Base-by-base conservation (phyloP, 352 stramenopile species). In the Thalassiosira mediterranea region DNA sequence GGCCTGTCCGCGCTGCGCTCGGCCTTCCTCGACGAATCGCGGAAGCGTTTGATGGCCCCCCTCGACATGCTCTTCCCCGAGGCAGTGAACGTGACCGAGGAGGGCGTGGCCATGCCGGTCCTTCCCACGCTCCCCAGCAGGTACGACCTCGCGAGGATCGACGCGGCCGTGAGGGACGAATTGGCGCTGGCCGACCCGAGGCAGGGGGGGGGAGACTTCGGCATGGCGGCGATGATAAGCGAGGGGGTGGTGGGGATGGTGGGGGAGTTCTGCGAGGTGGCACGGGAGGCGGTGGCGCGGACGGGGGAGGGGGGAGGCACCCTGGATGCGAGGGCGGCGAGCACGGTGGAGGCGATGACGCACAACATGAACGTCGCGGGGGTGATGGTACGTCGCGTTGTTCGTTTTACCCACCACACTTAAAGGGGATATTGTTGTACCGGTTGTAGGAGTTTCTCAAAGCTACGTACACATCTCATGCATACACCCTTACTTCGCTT, bases 41-140 rank as follows among this genome's bases (percentile, higher is more conserved):
- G 57, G 32, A 74, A 88, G 54, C 58, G 87, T 2, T 48, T 92
- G 11, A 89, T 80, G 57, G 71, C 79, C 44, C 84, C 87, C 8
- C 54, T 92, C 11, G 66, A 90, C 60, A 88, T 76, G 64, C 86
- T 92, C 77, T 92, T 92, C 66, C 76, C 76, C 32, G 82, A 91
- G 52, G 81, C 82, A 38, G 71, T 89, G 7, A 66, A 72, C 10
- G 78, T 91, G 2, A 82, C 90, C 61, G 84, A 91, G 52, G 68
- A 84, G 48, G 87, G 87, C 34, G 68, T 87, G 17, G 79, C 65
- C 11, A 53, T 76, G 31, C 65, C 56, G 2, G 59, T 81, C 7
- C 40, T 90, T 1, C 75, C 74, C 21, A 74, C 83, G 0, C 62
- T 92, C 23, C 87, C 87, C 25, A 88, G 81, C 1, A 72, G 79